phyloP scores from a whole-genome alignment of 805 yeast genomes.

The Teunomyces lycoperdinae region DNA sequence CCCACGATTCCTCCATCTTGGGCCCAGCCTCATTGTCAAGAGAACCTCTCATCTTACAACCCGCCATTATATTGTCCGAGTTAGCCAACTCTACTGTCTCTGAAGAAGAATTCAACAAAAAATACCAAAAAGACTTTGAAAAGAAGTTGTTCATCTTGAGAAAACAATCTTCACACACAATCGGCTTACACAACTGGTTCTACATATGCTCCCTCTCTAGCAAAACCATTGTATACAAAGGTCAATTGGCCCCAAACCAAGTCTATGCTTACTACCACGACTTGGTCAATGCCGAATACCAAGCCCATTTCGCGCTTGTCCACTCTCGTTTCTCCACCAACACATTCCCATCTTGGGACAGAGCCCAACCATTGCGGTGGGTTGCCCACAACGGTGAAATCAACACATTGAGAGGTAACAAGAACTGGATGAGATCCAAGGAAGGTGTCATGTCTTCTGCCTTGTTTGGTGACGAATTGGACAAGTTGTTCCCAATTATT shows the following conservation, averaged over 20 bases:
- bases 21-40: conserved; percentile 94
- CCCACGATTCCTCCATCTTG: conserved; percentile 87
- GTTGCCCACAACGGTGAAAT: conserved; percentile 99
- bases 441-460: conserved; percentile 93
- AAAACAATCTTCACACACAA: conserved; percentile 85
- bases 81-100: conserved; percentile 23
- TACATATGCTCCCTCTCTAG: conserved; percentile 90
- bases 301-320: conserved; percentile 92
- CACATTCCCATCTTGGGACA: conserved; percentile 99
- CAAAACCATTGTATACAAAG: conserved; percentile 92
- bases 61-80: conserved; percentile 70
- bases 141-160: conserved; percentile 81
- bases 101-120: conserved; percentile 51
- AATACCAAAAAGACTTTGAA: conserved; percentile 66
- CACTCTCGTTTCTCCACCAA: conserved; percentile 97
- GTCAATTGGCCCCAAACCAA: conserved; percentile 95
- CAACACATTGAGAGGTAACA: conserved; percentile 94
- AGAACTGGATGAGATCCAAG: conserved; percentile 98
- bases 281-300: conserved; percentile 84
- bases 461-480: conserved; percentile 87
- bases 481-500: conserved; percentile 87
- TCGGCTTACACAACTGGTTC: conserved; percentile 96
- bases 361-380: conserved; percentile 97
- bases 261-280: conserved; percentile 95
- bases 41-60: conserved; percentile 90